These are phyloP conservation scores for Tylopilus balloui DNA, from an alignment of 768 basidiomycete species.

Conservation along the genomic window DNA sequence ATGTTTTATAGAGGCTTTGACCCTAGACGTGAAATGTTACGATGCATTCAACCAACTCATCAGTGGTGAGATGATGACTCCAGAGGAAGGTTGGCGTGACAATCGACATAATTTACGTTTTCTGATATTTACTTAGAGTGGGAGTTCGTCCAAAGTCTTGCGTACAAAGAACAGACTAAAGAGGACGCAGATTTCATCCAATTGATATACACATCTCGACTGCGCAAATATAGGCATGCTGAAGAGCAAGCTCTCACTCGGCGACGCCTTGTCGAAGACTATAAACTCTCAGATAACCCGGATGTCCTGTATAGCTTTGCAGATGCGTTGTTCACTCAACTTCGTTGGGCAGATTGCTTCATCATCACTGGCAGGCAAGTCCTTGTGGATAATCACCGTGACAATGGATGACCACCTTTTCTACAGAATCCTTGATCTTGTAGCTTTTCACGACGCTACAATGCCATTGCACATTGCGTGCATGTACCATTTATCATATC, in stretches of 20 bases:
- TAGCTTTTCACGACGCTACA: slow-evolving; percentile 83
- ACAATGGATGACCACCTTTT: not conserved
- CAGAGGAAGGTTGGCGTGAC: slow-evolving; percentile 79
- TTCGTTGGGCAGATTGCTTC: slow-evolving; percentile 94
- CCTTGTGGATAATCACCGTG: not conserved
- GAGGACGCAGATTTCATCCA: slow-evolving; percentile 90
- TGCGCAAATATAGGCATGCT: slow-evolving; percentile 86
- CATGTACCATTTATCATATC: slow-evolving; percentile 91
- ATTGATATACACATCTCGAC: slow-evolving; percentile 85
- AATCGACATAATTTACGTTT: not conserved
- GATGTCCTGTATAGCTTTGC: slow-evolving; percentile 90
- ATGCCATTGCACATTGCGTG: slow-evolving; percentile 95
- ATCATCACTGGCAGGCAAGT: slow-evolving; percentile 74
- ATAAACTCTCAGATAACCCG: slow-evolving; percentile 82
- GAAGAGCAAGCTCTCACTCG: slow-evolving; percentile 79
- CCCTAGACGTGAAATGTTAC: slow-evolving; percentile 94
- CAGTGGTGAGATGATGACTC: slow-evolving; percentile 92
- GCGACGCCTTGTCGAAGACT: slow-evolving; percentile 76
- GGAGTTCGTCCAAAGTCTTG: slow-evolving; percentile 86
- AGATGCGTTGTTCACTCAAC: slow-evolving; percentile 82
- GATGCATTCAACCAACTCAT: slow-evolving; percentile 91
- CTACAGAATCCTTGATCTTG: slow-evolving; percentile 74
- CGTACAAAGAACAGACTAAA: slow-evolving; percentile 77
- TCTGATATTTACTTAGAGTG: slow-evolving; percentile 61
- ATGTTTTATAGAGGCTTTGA: slow-evolving; percentile 93